phyloP scores from a whole-genome alignment of 768 basidiomycete species.

The Boletus subparvulus region DNA sequence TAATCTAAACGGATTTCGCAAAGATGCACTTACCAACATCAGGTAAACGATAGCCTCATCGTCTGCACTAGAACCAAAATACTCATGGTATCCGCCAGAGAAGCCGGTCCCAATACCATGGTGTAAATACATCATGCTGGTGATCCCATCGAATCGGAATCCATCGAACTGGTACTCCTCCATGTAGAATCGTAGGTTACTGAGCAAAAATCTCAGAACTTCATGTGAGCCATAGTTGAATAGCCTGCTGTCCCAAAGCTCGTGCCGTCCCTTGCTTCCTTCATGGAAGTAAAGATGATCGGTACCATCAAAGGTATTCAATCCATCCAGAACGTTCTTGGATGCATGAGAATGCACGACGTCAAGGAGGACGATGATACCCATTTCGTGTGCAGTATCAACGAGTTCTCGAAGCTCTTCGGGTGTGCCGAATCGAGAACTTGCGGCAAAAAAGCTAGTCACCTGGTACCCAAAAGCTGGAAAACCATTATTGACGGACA shows the following conservation, averaged over 20 bases:
- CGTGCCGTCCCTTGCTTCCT: slow-evolving; percentile 86
- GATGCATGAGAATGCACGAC: slow-evolving; percentile 98
- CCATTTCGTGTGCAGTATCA: slow-evolving; percentile 93
- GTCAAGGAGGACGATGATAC: slow-evolving; percentile 90
- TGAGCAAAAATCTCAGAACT: slow-evolving; percentile 90
- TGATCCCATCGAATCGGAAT: slow-evolving; percentile 98
- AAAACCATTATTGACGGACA: neutral
- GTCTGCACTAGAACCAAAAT: slow-evolving; percentile 86
- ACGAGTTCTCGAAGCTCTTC: slow-evolving; percentile 95
- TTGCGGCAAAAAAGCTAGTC: slow-evolving; percentile 95
- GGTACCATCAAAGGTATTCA: slow-evolving; percentile 96
- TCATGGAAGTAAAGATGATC: slow-evolving; percentile 98
- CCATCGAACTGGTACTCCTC: slow-evolving; percentile 97
- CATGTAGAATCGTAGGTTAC: slow-evolving; percentile 93
- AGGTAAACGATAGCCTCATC: slow-evolving; percentile 91
- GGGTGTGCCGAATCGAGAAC: slow-evolving; percentile 92
- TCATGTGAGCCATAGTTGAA: slow-evolving; percentile 98
- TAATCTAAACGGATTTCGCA: neutral
- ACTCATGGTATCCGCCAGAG: slow-evolving; percentile 97
- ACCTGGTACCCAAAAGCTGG: slow-evolving; percentile 98
- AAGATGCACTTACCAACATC: slow-evolving; percentile 75
- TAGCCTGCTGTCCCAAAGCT: slow-evolving; percentile 95
- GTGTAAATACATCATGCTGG: slow-evolving; percentile 99
- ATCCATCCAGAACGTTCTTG: slow-evolving; percentile 94
- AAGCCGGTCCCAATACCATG: slow-evolving; percentile 98